phyloP scores from a whole-genome alignment of 805 yeast species.

The Zygosaccharomyces lentus region DNA sequence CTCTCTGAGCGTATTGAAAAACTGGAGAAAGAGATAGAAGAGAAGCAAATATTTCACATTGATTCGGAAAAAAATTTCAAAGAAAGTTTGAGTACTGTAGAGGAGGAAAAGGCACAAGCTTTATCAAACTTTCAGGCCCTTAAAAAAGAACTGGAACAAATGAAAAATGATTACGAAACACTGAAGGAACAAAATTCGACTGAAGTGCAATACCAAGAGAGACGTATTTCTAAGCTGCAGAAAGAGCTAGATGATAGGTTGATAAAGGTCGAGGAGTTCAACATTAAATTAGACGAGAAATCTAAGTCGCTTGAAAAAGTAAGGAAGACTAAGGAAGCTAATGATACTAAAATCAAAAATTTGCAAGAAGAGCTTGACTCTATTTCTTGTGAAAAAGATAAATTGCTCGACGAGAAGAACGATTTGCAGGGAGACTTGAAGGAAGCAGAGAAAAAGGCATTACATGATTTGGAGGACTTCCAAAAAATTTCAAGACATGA shows the following conservation, averaged over 20 bases:
- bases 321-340: neutral
- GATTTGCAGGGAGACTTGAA: slow-evolving; percentile 11
- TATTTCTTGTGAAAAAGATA: neutral
- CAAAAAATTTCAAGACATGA: neutral
- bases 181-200: slow-evolving; percentile 3
- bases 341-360: neutral
- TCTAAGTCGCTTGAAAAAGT: neutral
- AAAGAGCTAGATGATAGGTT: slow-evolving; percentile 1
- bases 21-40: slow-evolving; percentile 1
- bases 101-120: neutral
- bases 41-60: neutral
- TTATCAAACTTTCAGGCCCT: neutral
- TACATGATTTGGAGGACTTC: neutral
- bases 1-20: neutral
- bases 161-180: neutral
- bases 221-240: neutral
- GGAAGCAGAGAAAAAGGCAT: neutral
- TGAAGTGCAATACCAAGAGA: neutral
- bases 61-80: neutral
- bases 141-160: neutral
- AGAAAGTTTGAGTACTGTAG: neutral
- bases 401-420: slow-evolving; percentile 6
- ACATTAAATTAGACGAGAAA: slow-evolving; percentile 2
- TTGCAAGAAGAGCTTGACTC: neutral
- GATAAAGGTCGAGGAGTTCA: neutral